Percentiles rank a stretch among this genome's conserved stretches.
Conservation (phyloP, 768 basidiomycete genomes). For the Gautieria morchelliformis region DNA sequence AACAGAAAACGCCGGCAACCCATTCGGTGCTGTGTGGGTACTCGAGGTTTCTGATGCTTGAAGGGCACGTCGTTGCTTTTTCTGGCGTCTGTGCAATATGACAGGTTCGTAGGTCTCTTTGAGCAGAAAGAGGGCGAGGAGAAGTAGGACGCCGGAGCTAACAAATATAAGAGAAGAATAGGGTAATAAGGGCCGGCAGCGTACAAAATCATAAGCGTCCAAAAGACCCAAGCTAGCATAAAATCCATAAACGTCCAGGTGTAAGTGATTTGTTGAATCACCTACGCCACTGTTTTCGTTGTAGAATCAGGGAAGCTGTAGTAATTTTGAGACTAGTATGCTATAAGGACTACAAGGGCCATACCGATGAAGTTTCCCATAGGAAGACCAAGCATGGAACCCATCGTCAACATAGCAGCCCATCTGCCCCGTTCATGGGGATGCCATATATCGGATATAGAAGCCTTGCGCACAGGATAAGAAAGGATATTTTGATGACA, state of each 20-base stretch:
- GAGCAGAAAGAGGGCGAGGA: background rate
- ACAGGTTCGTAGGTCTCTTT: slow-evolving; percentile 7
- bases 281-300: slow-evolving; percentile 1
- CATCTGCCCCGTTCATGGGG: background rate
- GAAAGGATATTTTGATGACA: too few relatives aligned
- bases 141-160: slow-evolving; percentile 1
- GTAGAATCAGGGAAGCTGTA: slow-evolving; percentile 2
- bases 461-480: slow-evolving; percentile 2
- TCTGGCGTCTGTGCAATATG: background rate
- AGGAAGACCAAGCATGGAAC: slow-evolving; percentile 1
- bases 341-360: background rate
- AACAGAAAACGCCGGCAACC: background rate
- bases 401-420: slow-evolving; percentile 1
- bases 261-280: background rate
- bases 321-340: background rate
- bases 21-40: background rate
- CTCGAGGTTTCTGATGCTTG: background rate
- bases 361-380: slow-evolving; percentile 5
- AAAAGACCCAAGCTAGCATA: slow-evolving; percentile 4
- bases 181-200: background rate
- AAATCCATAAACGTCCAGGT: background rate
- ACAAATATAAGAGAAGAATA: background rate
- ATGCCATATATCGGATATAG: slow-evolving; percentile 4
- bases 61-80: background rate
- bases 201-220: slow-evolving; percentile 3